Evolutionary conservation across 1,139 yeast species (phyloP).

Genomic region (Debaryomyces psychrophilus): DNA sequence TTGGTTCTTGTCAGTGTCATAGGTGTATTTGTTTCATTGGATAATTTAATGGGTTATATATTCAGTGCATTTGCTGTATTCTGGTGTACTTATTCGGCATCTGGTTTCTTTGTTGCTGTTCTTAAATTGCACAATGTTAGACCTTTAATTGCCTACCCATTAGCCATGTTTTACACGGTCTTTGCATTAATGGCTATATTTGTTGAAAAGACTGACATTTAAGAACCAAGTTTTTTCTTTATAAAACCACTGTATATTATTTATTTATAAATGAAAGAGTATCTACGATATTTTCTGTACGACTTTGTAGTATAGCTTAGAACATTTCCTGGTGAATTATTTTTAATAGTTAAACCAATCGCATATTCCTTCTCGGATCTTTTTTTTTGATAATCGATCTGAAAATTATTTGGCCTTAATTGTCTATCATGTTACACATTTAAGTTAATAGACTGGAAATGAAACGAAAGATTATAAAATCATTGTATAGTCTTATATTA

Average conservation of each 20-base stretch:
- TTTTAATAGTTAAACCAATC: not conserved
- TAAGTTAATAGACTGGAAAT: not conserved
- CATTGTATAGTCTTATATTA: not conserved
- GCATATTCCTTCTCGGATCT: not conserved
- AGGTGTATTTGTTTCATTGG: constrained; percentile 71
- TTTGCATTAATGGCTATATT: constrained; percentile 97
- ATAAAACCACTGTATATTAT: constrained; percentile 8
- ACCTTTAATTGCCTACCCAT: constrained; percentile 89
- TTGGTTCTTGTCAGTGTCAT: constrained; percentile 76
- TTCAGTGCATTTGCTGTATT: constrained; percentile 71
- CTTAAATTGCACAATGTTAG: constrained; percentile 84
- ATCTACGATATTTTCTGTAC: not conserved
- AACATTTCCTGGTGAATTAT: not conserved
- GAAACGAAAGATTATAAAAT: not conserved
- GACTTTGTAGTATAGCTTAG: not conserved
- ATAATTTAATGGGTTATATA: constrained; percentile 74
- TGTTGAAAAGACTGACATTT: constrained; percentile 51
- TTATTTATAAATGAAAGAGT: not conserved
- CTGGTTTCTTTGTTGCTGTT: constrained; percentile 89
- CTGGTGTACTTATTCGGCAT: constrained; percentile 95
- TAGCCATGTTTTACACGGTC: constrained; percentile 87
- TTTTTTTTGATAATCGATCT: not conserved
- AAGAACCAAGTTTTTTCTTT: not conserved
- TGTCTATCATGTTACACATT: not conserved
- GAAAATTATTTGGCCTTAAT: not conserved